Evolutionary conservation across 2,329 filamentous ascomycete species (phyloP), one percentile per base, ranked within the genome.

Genomic region (Monosporascus sp.): DNA sequence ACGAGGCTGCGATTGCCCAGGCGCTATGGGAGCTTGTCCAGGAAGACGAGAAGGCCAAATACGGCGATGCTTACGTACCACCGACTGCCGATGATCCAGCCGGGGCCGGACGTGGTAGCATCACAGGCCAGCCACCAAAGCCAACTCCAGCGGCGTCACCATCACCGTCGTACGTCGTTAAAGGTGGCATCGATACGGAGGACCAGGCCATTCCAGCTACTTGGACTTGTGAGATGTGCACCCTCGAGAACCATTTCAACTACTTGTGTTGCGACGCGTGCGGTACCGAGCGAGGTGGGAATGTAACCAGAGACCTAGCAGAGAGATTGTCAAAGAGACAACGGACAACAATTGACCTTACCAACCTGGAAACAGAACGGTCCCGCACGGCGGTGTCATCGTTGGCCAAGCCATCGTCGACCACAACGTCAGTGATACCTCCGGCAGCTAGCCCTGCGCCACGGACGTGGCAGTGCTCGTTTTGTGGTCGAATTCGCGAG

Each of bases 21-120:
- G 91, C 91, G 0, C 76, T 95, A 35, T 91, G 89, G 74, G 92
- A 97, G 63, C 76, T 96, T 18, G 87, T 94, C 26, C 88, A 95
- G 65, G 85, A 96, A 66, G 91, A 96, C 57, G 81, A 88, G 57
- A 72, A 69, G 56, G 64, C 64, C 40, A 78, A 77, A 60, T 80
- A 84, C 58, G 81, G 83, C n/a, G 70, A 73, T 51, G 76, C 72
- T 17, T 79, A 84, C 63, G 74, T 80, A 51, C 64, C 68, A 54
- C 71, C 74, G 0, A 82, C 76, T 52, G 74, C 76, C 35, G 70
- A 76, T 26, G 78, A 78, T 55, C 81, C 83, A 17, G 74, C 74
- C 7, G 78, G 78, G 56, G 69, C 70, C 58, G 63, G 68, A 50
- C 61, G 73, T 61, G 65, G 56, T 45, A 55, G 48, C 56, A 50